Base-by-base conservation (phyloP, 768 basidiomycete species). In the Tubosaeta sp. region DNA sequence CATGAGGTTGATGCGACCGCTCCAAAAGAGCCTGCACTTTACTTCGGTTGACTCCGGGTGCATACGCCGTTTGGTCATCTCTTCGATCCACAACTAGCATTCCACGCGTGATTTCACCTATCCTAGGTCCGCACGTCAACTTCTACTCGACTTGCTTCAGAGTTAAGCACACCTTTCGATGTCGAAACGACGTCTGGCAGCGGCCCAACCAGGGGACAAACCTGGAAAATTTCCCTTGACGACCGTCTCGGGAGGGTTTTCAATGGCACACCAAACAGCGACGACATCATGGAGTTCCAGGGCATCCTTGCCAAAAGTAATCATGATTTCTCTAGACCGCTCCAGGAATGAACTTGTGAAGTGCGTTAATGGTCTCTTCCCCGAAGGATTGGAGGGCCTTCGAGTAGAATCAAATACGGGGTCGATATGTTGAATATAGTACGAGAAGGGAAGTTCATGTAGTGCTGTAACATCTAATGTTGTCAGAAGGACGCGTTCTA, bases 221-320 rank as follows among this genome's bases (percentile, higher is more conserved):
- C 27, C 53, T 41, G 57, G 67, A 47, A 60, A 41, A 45, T 59
- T 39, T 48, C 50, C 60, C 42, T 59, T 49, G 31, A 67, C 72
- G 18, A 59, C 54, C 4, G n/a, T 22, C 38, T 70, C 67, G 7
- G 81, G 84, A 16, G 86, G 84, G 52, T 86, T 83, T 50, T 77
- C 76, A 14, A 90, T 81, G 2, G 90, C 88, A 66, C 85, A 92
- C 90, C 91, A 95, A 14, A 95, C 78, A 3, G 90, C 88, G 11
- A 84, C 83, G 40, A 93, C 87, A 59, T 97, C 94, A 60, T 97
- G 94, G 49, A 94, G 76, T 69, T 94, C 89, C 81, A 96, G 79
- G 5, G 79, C 86, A 63, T 94, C 92, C 54, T 86, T 83, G 8
- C 91, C 91, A 53, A 82, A 92, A 44, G 74, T 60, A n/a, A 81